phyloP scores from a whole-genome alignment of 192 early-diverging fungal species.

The Coemansia javaensis region DNA sequence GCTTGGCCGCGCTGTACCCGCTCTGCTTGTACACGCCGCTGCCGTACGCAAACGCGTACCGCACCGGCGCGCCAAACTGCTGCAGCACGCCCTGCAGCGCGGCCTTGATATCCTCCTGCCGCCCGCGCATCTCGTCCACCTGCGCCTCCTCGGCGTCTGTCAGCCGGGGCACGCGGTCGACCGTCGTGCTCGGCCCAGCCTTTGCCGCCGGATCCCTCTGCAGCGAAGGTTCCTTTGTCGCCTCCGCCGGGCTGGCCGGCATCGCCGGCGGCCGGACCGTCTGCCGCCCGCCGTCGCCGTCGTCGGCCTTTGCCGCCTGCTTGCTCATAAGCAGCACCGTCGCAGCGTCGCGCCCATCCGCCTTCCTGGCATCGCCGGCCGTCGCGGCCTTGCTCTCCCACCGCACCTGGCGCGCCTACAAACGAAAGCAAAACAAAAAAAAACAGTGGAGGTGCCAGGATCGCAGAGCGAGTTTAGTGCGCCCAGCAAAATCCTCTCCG shows the following conservation, averaged over 20 bases:
- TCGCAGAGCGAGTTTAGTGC: too few species aligned
- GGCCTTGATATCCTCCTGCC: slow-evolving; percentile 17
- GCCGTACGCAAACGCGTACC: slow-evolving; percentile 89
- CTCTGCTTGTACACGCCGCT: slow-evolving; percentile 89
- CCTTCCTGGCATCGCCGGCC: background rate
- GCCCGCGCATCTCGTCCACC: slow-evolving; percentile 26
- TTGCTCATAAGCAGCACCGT: slow-evolving; percentile 20
- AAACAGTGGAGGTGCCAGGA: too few species aligned
- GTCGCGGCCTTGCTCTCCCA: background rate
- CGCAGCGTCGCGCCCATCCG: background rate
- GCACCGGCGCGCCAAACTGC: slow-evolving; percentile 34
- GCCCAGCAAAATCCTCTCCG: too few species aligned
- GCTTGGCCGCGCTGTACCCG: slow-evolving; percentile 65
- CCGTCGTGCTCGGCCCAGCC: slow-evolving; percentile 3
- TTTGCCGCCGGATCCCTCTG: background rate
- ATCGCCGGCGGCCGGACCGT: slow-evolving; percentile 20
- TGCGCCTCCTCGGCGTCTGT: slow-evolving; percentile 21
- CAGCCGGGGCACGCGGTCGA: slow-evolving; percentile 5
- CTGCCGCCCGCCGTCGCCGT: slow-evolving; percentile 10
- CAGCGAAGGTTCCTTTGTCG: background rate
- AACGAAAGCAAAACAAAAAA: too few species aligned
- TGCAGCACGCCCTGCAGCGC: slow-evolving; percentile 18
- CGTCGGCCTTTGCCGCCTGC: background rate
- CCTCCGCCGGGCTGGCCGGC: background rate
- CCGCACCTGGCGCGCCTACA: background rate